Conservation (phyloP, 2,329 filamentous ascomycete genomes). For the Beauveria sp. region DNA sequence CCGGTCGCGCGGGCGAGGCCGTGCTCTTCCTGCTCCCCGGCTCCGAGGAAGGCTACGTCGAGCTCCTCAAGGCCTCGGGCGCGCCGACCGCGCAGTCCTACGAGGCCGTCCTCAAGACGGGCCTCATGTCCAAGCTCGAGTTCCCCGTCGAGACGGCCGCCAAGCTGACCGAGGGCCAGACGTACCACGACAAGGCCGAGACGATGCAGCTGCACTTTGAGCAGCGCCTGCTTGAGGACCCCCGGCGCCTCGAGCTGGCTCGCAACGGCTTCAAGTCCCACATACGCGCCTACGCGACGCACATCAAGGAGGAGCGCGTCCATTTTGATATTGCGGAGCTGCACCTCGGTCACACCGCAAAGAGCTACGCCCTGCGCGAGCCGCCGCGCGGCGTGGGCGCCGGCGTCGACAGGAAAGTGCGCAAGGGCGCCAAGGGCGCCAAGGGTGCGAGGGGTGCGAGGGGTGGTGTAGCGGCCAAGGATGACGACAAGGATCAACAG, state of each 20-base stretch:
- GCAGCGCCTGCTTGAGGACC: slow-evolving; percentile 51
- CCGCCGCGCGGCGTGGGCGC: slow-evolving; percentile 74
- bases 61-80: slow-evolving; percentile 52
- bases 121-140: slow-evolving; percentile 53
- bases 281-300: slow-evolving; percentile 89
- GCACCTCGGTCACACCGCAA: slow-evolving; percentile 87
- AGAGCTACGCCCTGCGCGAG: slow-evolving; percentile 86
- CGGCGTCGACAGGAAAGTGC: slow-evolving; percentile 41
- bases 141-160: slow-evolving; percentile 64
- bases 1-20: slow-evolving; percentile 79
- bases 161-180: slow-evolving; percentile 32
- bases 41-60: slow-evolving; percentile 83
- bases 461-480: slow-evolving; percentile 23
- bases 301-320: slow-evolving; percentile 73
- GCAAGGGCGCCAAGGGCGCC: slow-evolving; percentile 8
- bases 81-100: slow-evolving; percentile 44
- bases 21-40: slow-evolving; percentile 87
- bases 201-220: slow-evolving; percentile 52
- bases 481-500: slow-evolving; percentile 31
- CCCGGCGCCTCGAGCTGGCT: slow-evolving; percentile 69
- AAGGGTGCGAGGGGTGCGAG: not conserved
- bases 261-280: slow-evolving; percentile 85
- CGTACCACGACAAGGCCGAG: slow-evolving; percentile 46
- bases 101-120: slow-evolving; percentile 54
- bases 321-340: slow-evolving; percentile 90